Evolutionary conservation across 768 basidiomycete species (phyloP).

Genomic region (Trametes cubensis): DNA sequence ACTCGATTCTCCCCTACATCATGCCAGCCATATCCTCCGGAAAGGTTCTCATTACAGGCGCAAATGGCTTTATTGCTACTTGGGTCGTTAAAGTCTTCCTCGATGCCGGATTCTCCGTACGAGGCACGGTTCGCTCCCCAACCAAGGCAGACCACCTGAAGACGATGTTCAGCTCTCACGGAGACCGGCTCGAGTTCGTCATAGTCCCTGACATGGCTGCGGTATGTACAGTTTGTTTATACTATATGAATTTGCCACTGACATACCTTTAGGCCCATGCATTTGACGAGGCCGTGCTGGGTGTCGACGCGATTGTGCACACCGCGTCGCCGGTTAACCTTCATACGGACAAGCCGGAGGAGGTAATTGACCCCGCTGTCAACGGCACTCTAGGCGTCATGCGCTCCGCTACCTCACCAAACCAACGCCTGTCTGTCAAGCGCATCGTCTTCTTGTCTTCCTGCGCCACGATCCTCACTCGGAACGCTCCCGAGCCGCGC

Average conservation of each 20-base stretch:
- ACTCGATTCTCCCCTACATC: too few species aligned
- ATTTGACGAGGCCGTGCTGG: conserved; percentile 30
- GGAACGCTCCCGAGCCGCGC: conserved; percentile 26
- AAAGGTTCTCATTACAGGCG: conserved; percentile 57
- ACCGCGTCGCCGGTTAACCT: conserved; percentile 26
- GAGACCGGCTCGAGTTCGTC: conserved; percentile 61
- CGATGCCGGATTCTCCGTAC: conserved; percentile 60
- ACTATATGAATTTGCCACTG: not conserved
- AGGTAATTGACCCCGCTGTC: conserved; percentile 48
- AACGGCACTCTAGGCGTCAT: conserved; percentile 45
- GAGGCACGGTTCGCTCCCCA: conserved; percentile 63
- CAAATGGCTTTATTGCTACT: conserved; percentile 58
- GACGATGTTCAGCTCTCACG: conserved; percentile 52
- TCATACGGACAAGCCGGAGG: conserved; percentile 23
- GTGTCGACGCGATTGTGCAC: conserved; percentile 30
- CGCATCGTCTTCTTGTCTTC: conserved; percentile 73
- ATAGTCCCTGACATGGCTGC: conserved; percentile 70
- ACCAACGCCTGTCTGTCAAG: conserved; percentile 45
- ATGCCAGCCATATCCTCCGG: conserved; percentile 2
- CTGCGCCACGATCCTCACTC: conserved; percentile 43
- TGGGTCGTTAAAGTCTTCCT: conserved; percentile 62
- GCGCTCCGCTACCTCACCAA: conserved; percentile 31
- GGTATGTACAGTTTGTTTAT: conserved; percentile 33
- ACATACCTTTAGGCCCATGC: conserved; percentile 19
- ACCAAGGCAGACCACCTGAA: conserved; percentile 59